A percentile compares a stretch with the other conserved stretches of the same genome.
Evolutionary conservation across 2,329 filamentous ascomycete genomes (phyloP).

Genomic region (Diaporthe citri): DNA sequence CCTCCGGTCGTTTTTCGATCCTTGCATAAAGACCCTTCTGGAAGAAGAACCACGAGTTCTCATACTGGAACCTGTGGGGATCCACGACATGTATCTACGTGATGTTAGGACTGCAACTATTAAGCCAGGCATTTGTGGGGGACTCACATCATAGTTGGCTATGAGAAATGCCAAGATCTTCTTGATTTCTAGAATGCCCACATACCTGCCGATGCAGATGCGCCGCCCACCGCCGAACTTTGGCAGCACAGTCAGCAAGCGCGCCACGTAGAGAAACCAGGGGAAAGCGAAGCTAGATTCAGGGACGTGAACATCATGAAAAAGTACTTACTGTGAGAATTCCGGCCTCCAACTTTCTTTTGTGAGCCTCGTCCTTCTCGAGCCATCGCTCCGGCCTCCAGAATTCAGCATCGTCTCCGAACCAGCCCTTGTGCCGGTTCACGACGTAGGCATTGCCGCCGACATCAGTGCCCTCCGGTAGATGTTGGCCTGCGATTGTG

Average conservation of each 20-base stretch:
- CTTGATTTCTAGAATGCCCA: slow-evolving; percentile 48
- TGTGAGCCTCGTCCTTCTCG: slow-evolving; percentile 34
- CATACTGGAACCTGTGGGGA: slow-evolving; percentile 22
- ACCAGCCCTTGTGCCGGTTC: slow-evolving; percentile 43
- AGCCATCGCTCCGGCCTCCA: slow-evolving; percentile 46
- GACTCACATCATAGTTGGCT: slow-evolving; percentile 46
- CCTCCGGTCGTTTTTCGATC: slow-evolving; percentile 22
- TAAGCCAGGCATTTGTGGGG: background rate
- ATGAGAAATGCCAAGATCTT: slow-evolving; percentile 46
- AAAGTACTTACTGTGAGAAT: slow-evolving; percentile 42
- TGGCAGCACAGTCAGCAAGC: slow-evolving; percentile 5
- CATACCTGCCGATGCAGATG: slow-evolving; percentile 45
- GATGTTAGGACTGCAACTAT: background rate
- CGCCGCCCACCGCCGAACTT: slow-evolving; percentile 46
- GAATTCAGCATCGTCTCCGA: slow-evolving; percentile 43
- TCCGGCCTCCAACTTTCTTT: slow-evolving; percentile 40
- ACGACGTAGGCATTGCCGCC: slow-evolving; percentile 46
- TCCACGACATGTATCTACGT: slow-evolving; percentile 24
- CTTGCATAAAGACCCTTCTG: slow-evolving; percentile 31
- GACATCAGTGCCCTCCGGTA: slow-evolving; percentile 45
- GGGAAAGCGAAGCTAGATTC: background rate
- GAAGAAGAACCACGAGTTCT: slow-evolving; percentile 33
- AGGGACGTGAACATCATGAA: background rate
- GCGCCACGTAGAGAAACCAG: background rate
- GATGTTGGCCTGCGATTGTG: slow-evolving; percentile 37